These are phyloP conservation scores for Massarina eburnea DNA, from an alignment of 2,329 filamentous ascomycete genomes.

Conservation along the genomic window DNA sequence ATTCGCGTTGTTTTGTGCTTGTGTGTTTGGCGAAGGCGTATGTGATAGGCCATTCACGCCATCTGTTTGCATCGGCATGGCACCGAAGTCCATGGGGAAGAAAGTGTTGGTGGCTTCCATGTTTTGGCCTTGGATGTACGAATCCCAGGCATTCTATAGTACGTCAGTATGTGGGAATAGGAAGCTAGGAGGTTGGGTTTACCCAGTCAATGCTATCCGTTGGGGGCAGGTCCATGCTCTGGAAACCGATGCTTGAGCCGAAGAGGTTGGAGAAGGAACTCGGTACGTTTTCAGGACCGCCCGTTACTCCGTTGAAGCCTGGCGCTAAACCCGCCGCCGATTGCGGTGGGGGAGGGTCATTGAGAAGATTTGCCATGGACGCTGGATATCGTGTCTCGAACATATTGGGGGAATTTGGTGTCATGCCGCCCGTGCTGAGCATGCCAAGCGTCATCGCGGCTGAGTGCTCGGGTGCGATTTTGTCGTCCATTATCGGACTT, in stretches of 20 bases:
- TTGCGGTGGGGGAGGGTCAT: conserved; percentile 37
- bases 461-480: conserved; percentile 60
- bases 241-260: conserved; percentile 49
- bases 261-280: conserved; percentile 60
- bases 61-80: conserved; percentile 38
- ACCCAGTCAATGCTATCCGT: conserved; percentile 63
- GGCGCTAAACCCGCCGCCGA: conserved; percentile 34
- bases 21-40: conserved; percentile 11
- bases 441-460: conserved; percentile 73
- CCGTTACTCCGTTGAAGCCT: conserved; percentile 37
- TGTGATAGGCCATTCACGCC: conserved; percentile 7
- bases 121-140: conserved; percentile 64
- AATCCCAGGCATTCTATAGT: conserved; percentile 63
- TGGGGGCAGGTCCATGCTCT: conserved; percentile 57
- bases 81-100: conserved; percentile 47
- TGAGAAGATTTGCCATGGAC: conserved; percentile 42
- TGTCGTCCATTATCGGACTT: conserved; percentile 54
- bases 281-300: conserved; percentile 46
- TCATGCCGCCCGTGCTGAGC: conserved; percentile 64
- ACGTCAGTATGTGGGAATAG: conserved; percentile 10
- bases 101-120: conserved; percentile 45
- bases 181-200: conserved; percentile 10
- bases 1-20: conserved; percentile 20
- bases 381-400: conserved; percentile 44
- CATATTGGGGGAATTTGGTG: conserved; percentile 50